Evolutionary conservation across 768 basidiomycete genomes (phyloP).

Genomic region (Auriscalpium vulgare): DNA sequence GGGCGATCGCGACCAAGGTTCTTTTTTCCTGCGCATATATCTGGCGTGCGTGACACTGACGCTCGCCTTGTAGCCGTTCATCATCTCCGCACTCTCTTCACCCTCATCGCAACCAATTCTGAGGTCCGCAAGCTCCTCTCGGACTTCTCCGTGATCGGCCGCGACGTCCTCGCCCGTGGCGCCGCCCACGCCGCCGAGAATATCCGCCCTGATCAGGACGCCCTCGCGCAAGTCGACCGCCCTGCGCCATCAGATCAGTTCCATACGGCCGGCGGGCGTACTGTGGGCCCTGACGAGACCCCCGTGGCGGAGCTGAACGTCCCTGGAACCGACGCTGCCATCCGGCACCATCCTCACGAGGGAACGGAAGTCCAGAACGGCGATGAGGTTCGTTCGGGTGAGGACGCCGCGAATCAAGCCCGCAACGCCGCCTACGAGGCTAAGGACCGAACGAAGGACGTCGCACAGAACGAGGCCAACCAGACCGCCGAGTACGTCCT

Average conservation of each 20-base stretch:
- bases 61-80: constrained; percentile 46
- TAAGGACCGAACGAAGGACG: constrained; percentile 1
- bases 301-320: constrained; percentile 40
- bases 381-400: constrained; percentile 18
- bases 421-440: constrained; percentile 7
- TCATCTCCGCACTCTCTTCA: constrained; percentile 83
- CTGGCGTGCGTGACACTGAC: background rate
- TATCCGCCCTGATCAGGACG: constrained; percentile 59
- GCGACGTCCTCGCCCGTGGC: constrained; percentile 74
- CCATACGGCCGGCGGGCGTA: constrained; percentile 35
- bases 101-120: constrained; percentile 86
- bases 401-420: constrained; percentile 13
- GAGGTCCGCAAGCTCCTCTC: constrained; percentile 85
- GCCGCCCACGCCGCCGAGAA: constrained; percentile 62
- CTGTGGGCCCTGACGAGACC: constrained; percentile 36
- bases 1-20: constrained; percentile 59
- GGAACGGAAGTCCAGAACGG: constrained; percentile 27
- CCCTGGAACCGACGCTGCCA: constrained; percentile 34
- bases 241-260: constrained; percentile 64
- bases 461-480: constrained; percentile 13
- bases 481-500: constrained; percentile 14
- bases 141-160: constrained; percentile 70
- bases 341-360: constrained; percentile 45
- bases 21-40: constrained; percentile 6
- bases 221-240: constrained; percentile 58